These are phyloP conservation scores for Pseudogymnoascus pannorum DNA, from an alignment of 2,329 filamentous ascomycete species.

Conservation along the genomic window DNA sequence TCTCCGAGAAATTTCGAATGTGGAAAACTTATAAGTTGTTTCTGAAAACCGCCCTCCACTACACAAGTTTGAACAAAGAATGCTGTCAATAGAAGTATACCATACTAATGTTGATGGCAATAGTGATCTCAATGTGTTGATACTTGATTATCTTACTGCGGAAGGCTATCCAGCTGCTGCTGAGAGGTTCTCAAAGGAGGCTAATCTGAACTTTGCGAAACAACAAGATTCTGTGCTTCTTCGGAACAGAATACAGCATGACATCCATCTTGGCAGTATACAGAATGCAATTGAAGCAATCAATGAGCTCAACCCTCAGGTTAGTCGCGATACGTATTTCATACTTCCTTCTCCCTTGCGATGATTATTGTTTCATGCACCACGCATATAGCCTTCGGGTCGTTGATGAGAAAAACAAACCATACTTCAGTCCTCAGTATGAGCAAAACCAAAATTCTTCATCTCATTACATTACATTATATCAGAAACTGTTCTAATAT, in stretches of 20 bases:
- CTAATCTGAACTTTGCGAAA: constrained; percentile 71
- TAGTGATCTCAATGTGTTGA: constrained; percentile 91
- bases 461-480: constrained; percentile 16
- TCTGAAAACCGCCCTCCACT: constrained; percentile 42
- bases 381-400: constrained; percentile 90
- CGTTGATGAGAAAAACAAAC: constrained; percentile 79
- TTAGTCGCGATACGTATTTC: constrained; percentile 42
- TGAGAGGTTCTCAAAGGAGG: constrained; percentile 87
- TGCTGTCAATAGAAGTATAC: neutral
- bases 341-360: constrained; percentile 35
- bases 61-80: neutral
- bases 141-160: constrained; percentile 94
- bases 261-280: constrained; percentile 80
- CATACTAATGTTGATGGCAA: constrained; percentile 12
- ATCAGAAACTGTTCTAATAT: constrained; percentile 15
- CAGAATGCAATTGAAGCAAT: constrained; percentile 77
- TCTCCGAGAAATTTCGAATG: constrained; percentile 87
- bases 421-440: constrained; percentile 80
- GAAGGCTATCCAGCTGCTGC: constrained; percentile 92
- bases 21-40: constrained; percentile 82
- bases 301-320: constrained; percentile 86
- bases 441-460: constrained; percentile 42
- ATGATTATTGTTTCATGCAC: constrained; percentile 99
- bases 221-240: constrained; percentile 66
- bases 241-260: constrained; percentile 74